These are phyloP conservation scores for Magnaporthales sp. DNA, from an alignment of 2,329 filamentous ascomycete genomes.

Conservation along the genomic window DNA sequence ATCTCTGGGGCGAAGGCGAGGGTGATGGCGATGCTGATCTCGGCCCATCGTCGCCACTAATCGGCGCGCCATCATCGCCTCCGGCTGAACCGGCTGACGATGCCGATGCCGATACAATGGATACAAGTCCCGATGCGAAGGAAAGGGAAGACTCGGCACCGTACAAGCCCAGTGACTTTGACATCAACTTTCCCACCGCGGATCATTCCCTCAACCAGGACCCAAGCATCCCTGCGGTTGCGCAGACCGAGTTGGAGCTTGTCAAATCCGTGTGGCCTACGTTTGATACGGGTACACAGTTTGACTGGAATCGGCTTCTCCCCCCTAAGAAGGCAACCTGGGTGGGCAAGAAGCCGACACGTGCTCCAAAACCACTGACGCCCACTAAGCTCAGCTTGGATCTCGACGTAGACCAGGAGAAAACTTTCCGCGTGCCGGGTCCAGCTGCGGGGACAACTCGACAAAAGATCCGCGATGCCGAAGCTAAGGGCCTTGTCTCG, in stretches of 20 bases:
- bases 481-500: constrained; percentile 37
- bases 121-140: background rate
- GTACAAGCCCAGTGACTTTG: constrained; percentile 3
- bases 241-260: constrained; percentile 65
- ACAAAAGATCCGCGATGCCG: constrained; percentile 44
- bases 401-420: constrained; percentile 77
- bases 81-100: background rate
- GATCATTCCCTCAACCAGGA: constrained; percentile 47
- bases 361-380: constrained; percentile 71
- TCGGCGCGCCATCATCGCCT: constrained; percentile 4
- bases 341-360: constrained; percentile 68
- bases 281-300: constrained; percentile 66
- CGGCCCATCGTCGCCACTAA: constrained; percentile 10
- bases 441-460: constrained; percentile 44
- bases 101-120: background rate
- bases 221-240: constrained; percentile 56
- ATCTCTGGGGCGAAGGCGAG: constrained; percentile 57
- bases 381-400: constrained; percentile 87
- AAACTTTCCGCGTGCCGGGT: constrained; percentile 68
- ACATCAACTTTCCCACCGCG: constrained; percentile 33
- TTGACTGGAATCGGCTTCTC: constrained; percentile 75
- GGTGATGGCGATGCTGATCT: constrained; percentile 17
- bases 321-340: constrained; percentile 72
- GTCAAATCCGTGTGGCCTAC: constrained; percentile 73
- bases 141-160: background rate